Conservation (phyloP, 257 asterid genomes). For the Solanum bulbocastanum region DNA sequence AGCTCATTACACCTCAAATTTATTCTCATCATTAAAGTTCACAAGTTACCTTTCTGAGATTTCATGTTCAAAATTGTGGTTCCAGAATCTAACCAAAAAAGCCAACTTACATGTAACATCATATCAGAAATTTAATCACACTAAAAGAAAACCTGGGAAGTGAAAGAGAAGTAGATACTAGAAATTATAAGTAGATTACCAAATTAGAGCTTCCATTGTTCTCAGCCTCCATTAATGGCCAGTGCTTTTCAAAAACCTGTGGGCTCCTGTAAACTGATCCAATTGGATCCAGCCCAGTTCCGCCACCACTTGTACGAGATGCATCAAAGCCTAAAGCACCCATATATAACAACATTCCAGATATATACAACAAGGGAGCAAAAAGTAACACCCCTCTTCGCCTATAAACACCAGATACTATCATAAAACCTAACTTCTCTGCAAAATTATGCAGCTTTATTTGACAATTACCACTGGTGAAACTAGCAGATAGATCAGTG, state of each 20-base stretch:
- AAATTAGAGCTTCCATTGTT: conserved; percentile 59
- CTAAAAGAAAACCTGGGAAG: neutral
- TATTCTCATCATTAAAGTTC: neutral
- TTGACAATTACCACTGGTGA: conserved; percentile 26
- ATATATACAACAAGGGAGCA: conserved; percentile 85
- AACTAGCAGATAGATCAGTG: conserved; percentile 14
- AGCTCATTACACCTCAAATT: neutral
- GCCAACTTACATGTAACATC: neutral
- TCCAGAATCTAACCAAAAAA: neutral
- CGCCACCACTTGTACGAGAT: conserved; percentile 14
- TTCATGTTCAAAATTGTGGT: neutral
- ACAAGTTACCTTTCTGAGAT: neutral
- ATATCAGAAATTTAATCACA: neutral
- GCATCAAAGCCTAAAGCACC: conserved; percentile 62
- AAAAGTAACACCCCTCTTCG: conserved; percentile 80
- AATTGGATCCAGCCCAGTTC: conserved; percentile 39
- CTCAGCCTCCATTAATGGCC: conserved; percentile 93
- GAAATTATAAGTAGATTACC: conserved; percentile 28
- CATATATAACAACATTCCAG: conserved; percentile 92
- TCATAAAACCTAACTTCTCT: conserved; percentile 60
- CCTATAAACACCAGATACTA: conserved; percentile 62
- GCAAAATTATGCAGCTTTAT: conserved; percentile 49
- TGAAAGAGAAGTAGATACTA: neutral
- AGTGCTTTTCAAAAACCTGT: conserved; percentile 76
- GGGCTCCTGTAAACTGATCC: conserved; percentile 92